Evolutionary conservation across 108 stramenopile species (phyloP).

Genomic region (Skeletonema marinoi): DNA sequence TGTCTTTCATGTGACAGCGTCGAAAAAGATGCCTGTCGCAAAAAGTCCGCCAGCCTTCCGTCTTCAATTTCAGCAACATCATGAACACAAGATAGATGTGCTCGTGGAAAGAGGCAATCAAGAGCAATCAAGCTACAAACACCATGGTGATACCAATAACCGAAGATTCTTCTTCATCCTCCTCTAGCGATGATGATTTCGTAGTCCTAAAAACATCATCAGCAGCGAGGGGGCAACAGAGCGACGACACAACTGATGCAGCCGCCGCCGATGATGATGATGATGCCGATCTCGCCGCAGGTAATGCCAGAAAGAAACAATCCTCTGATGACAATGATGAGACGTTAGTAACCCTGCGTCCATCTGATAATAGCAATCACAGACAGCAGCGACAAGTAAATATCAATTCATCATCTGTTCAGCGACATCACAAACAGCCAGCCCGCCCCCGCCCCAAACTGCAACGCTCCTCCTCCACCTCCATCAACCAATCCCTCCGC

Average conservation of each 20-base stretch:
- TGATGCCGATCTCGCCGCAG: background rate
- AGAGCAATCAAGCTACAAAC: no score
- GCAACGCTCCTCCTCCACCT: background rate
- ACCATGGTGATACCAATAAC: no score
- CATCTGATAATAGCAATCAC: background rate
- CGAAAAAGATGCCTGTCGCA: no score
- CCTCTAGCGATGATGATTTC: background rate
- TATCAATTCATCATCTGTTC: background rate
- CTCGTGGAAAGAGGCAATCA: no score
- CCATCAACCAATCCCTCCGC: constrained; percentile 19
- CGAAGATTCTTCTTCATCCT: background rate
- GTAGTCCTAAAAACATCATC: background rate
- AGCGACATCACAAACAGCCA: background rate
- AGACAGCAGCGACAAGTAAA: background rate
- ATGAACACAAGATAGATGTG: no score
- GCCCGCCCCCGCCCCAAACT: background rate
- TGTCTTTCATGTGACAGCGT: no score
- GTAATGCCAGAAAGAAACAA: background rate
- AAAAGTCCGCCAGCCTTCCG: no score
- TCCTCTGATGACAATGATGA: background rate
- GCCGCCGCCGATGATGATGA: background rate
- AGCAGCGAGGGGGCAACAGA: background rate
- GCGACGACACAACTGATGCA: background rate
- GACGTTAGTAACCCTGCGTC: background rate
- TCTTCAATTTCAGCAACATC: no score